Evolutionary conservation across 352 stramenopile genomes (phyloP).

Genomic region (Hyaloperonospora brassicae): DNA sequence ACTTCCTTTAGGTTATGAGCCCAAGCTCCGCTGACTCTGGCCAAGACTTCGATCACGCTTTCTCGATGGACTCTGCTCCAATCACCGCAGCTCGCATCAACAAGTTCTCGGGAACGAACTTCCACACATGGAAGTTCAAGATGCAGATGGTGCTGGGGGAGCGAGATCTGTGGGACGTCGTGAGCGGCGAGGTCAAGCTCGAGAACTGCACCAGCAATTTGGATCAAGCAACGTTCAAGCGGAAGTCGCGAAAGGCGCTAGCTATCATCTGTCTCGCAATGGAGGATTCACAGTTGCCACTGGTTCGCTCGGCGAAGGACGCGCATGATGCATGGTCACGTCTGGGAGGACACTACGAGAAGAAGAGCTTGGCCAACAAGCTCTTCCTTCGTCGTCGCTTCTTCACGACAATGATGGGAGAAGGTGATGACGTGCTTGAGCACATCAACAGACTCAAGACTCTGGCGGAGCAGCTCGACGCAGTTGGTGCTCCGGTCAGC

Average conservation of each 20-base stretch:
- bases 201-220: background rate
- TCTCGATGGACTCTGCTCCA: background rate
- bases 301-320: background rate
- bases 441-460: background rate
- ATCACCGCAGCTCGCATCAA: background rate
- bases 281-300: background rate
- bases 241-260: background rate
- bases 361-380: background rate
- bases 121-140: background rate
- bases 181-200: background rate
- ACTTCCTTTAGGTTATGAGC: background rate
- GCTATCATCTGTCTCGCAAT: background rate
- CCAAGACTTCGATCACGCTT: background rate
- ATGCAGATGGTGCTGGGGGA: background rate
- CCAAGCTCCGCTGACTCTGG: background rate
- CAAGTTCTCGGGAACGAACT: background rate
- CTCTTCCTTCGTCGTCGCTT: background rate
- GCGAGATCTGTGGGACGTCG: background rate
- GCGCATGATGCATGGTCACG: no score
- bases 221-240: background rate
- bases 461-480: no score
- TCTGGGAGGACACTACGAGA: no score
- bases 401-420: constrained; percentile 1
- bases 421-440: background rate
- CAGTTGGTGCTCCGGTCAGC: no score